Conservation (phyloP, 2,329 filamentous ascomycete species). For the Diaporthe sp. region DNA sequence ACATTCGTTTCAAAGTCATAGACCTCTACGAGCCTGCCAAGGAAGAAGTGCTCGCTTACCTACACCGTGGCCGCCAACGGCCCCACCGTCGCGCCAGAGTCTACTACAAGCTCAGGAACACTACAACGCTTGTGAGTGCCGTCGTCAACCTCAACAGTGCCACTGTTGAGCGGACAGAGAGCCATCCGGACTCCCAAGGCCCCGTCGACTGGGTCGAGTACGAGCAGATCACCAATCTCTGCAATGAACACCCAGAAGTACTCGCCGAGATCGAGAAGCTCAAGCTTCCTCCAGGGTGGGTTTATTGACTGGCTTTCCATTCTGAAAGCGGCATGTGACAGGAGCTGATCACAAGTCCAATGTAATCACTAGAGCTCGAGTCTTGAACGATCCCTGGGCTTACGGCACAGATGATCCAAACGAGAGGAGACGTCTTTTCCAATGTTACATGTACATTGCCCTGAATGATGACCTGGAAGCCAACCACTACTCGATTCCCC, state of each 20-base stretch:
- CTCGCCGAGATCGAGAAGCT: slow-evolving; percentile 2
- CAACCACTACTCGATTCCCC: not conserved
- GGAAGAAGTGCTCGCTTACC: not conserved
- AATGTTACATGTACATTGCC: not conserved
- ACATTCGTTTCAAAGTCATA: not conserved
- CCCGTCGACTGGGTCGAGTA: slow-evolving; percentile 3
- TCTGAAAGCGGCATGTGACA: not conserved
- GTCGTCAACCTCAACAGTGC: not conserved
- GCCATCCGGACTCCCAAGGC: not conserved
- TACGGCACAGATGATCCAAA: not conserved
- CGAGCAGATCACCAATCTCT: not conserved
- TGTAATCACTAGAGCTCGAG: not conserved
- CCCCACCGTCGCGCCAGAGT: not conserved
- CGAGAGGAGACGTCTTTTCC: not conserved
- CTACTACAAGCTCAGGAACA: not conserved
- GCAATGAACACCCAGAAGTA: not conserved
- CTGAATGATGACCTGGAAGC: not conserved
- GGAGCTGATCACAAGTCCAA: not conserved
- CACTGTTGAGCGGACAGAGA: not conserved
- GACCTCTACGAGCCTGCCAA: slow-evolving; percentile 1
- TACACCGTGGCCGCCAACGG: not conserved
- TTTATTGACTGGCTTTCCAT: not conserved
- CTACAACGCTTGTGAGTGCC: not conserved
- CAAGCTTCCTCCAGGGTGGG: slow-evolving; percentile 1
- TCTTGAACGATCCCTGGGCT: not conserved